phyloP scores from a whole-genome alignment of 176 grass and related monocot species.

The Aegilops sharonensis region DNA sequence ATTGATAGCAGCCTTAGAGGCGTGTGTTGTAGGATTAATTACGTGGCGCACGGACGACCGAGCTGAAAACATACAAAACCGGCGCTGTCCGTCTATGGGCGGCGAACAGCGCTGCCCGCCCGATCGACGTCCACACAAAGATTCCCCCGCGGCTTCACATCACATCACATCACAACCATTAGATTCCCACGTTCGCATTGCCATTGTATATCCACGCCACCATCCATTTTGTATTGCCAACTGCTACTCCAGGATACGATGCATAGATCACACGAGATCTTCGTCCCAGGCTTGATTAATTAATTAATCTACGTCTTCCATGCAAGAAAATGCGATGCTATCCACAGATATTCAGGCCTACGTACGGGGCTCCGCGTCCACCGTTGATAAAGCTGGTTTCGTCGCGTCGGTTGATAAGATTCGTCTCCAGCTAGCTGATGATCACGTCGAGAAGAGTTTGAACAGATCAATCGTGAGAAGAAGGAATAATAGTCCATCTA shows the following conservation, averaged over 20 bases:
- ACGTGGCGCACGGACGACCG: background rate
- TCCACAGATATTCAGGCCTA: no score
- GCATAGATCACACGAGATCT: no score
- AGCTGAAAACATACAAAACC: constrained; percentile 10
- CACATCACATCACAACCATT: background rate
- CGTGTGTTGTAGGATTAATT: no score
- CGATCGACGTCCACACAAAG: background rate
- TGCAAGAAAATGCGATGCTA: no score
- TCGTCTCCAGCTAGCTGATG: background rate
- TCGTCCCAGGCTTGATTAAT: no score
- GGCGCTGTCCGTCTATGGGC: constrained; percentile 16
- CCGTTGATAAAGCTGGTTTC: background rate
- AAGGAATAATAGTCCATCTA: no score
- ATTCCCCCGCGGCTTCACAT: background rate
- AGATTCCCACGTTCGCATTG: background rate
- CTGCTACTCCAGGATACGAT: no score
- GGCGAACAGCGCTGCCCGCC: background rate
- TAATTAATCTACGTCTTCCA: no score
- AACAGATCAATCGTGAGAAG: background rate
- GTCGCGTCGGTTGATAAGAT: background rate
- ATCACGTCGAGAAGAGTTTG: background rate
- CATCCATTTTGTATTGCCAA: no score
- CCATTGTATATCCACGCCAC: background rate
- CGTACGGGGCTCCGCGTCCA: no score
- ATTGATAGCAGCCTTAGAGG: no score